A percentile compares a stretch with the other conserved stretches of the same genome.
Conservation (phyloP, 83 land plant species). For the Diphasiastrum complanatum region DNA sequence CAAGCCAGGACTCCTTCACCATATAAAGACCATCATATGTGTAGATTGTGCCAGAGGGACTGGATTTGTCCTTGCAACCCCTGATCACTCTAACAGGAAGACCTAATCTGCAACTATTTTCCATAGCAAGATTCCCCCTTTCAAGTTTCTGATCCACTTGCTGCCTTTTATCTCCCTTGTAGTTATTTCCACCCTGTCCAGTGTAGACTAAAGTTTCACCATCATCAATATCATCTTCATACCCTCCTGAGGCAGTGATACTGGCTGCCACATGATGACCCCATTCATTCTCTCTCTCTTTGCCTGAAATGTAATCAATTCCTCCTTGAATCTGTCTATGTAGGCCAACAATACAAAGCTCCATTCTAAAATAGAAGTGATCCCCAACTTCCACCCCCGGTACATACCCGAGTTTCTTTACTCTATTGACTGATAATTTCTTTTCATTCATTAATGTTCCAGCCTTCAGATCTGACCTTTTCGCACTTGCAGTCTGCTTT, state of each 20-base stretch:
- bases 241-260: background rate
- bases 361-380: background rate
- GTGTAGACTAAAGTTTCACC: background rate
- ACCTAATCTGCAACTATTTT: background rate
- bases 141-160: background rate
- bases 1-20: background rate
- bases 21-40: background rate
- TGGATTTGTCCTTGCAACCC: background rate
- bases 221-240: background rate
- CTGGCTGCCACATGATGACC: background rate
- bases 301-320: background rate
- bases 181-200: background rate
- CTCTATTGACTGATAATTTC: background rate
- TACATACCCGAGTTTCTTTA: background rate
- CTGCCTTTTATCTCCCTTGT: background rate
- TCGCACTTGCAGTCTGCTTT: too few species aligned
- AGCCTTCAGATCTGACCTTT: background rate
- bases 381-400: conserved; percentile 10
- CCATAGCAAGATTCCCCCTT: background rate
- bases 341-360: conserved; percentile 1
- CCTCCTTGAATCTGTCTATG: background rate
- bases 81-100: background rate
- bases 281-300: background rate
- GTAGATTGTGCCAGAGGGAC: background rate
- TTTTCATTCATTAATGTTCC: background rate